Evolutionary conservation across 2,329 filamentous ascomycete species (phyloP).

Genomic region (Talaromyces pinophilus): DNA sequence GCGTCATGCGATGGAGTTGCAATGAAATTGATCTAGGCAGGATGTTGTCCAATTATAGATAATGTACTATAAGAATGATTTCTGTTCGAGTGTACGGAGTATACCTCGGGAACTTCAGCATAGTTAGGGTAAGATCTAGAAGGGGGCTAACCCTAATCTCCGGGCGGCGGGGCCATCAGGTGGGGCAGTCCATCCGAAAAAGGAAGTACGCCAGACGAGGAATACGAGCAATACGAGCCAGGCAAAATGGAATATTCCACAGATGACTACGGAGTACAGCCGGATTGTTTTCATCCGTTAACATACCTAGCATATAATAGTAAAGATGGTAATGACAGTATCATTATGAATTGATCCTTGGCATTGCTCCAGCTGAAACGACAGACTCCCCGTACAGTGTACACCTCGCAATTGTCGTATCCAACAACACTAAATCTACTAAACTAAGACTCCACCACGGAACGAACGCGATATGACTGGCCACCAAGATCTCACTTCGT

Average conservation of each 20-base stretch:
- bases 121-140: neutral
- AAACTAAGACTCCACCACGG: neutral
- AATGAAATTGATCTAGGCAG: neutral
- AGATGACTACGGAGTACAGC: neutral
- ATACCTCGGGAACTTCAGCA: neutral
- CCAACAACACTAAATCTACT: neutral
- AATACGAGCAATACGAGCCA: slow-evolving; percentile 17
- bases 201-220: neutral
- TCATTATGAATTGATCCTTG: neutral
- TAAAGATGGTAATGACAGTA: neutral
- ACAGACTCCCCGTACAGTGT: neutral
- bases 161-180: neutral
- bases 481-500: neutral
- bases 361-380: neutral
- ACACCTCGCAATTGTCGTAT: neutral
- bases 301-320: neutral
- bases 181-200: neutral
- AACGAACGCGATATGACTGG: slow-evolving; percentile 3
- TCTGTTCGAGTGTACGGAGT: neutral
- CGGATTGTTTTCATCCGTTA: neutral
- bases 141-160: neutral
- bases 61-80: neutral
- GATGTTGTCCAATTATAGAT: neutral
- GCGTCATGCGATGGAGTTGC: slow-evolving; percentile 16
- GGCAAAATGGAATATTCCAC: neutral